phyloP scores from a whole-genome alignment of 768 basidiomycete genomes.

The Mycena metata region DNA sequence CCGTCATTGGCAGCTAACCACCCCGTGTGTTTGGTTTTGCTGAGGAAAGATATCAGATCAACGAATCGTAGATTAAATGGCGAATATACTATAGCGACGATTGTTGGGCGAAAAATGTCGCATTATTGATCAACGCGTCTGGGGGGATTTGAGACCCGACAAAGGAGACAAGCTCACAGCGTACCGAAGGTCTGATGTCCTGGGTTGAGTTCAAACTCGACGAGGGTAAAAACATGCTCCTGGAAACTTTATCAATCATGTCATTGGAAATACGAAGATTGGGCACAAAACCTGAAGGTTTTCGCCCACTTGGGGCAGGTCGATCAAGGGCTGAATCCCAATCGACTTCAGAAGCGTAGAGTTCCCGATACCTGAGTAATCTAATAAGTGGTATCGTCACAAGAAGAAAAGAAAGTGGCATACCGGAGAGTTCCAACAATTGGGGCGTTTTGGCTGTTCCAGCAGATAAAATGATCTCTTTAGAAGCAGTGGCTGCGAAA shows the following conservation, averaged over 20 bases:
- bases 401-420: background rate
- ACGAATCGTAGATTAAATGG: background rate
- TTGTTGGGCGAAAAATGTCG: background rate
- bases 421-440: conserved; percentile 32
- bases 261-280: background rate
- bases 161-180: background rate
- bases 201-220: background rate
- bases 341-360: background rate
- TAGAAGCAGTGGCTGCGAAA: conserved; percentile 25
- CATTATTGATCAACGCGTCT: background rate
- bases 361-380: background rate
- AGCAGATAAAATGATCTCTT: conserved; percentile 44
- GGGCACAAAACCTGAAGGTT: background rate
- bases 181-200: background rate
- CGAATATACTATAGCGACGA: background rate
- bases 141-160: too few relatives aligned
- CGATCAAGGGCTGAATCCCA: background rate
- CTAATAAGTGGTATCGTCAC: background rate
- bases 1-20: too few relatives aligned
- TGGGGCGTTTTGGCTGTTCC: conserved; percentile 42
- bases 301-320: background rate
- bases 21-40: background rate
- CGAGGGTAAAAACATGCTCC: conserved; percentile 7
- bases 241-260: background rate
- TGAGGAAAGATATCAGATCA: too few relatives aligned